Conservation (phyloP, 73 alveolate genomes). For the Paramecium caudatum region DNA sequence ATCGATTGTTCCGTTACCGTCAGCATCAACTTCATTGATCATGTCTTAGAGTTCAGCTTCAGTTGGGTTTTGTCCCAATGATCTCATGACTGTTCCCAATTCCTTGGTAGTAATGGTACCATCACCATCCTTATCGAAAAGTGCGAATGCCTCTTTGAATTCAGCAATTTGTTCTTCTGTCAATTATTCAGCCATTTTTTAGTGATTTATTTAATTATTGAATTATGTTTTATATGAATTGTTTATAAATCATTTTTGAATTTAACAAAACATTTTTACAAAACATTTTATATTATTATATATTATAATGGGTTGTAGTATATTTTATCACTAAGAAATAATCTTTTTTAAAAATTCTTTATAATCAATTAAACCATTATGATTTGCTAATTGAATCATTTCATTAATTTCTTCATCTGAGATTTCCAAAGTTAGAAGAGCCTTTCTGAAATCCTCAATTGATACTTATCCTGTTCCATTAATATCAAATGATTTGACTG, state of each 20-base stretch:
- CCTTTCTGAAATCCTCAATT: conserved; percentile 71
- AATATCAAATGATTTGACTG: conserved; percentile 91
- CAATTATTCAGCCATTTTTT: conserved; percentile 86
- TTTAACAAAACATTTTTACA: conserved; percentile 45
- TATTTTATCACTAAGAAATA: conserved; percentile 82
- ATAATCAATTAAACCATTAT: conserved; percentile 76
- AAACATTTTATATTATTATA: no score
- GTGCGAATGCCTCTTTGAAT: conserved; percentile 96
- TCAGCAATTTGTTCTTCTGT: conserved; percentile 95
- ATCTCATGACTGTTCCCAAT: conserved; percentile 96
- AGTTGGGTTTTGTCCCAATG: conserved; percentile 97
- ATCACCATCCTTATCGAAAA: conserved; percentile 98
- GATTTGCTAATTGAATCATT: conserved; percentile 81
- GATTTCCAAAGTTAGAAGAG: conserved; percentile 75
- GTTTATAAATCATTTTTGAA: conserved; percentile 29
- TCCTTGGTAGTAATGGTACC: conserved; percentile 97
- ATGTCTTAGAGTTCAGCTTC: conserved; percentile 93
- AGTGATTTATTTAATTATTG: conserved; percentile 10
- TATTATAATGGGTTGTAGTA: no score
- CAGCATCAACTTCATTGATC: conserved; percentile 98
- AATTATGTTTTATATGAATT: not conserved
- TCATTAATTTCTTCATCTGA: conserved; percentile 81
- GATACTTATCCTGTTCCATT: conserved; percentile 77
- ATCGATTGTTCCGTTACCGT: conserved; percentile 97
- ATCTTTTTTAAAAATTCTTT: conserved; percentile 82